These are phyloP conservation scores for Neurospora sp. DNA, from an alignment of 495 filamentous ascomycete genomes.

Conservation along the genomic window DNA sequence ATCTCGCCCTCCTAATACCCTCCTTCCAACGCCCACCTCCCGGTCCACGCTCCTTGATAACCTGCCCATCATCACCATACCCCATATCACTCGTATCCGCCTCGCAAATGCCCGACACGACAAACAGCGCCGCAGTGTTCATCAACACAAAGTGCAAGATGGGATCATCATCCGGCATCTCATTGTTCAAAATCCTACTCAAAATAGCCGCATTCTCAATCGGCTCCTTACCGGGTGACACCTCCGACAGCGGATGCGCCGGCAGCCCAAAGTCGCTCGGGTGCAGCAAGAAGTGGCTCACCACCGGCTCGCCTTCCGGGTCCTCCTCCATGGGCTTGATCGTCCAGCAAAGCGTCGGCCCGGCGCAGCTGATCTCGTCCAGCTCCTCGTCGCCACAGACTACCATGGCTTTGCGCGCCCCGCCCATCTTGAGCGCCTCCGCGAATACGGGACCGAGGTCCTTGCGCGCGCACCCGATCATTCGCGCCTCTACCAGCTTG, in stretches of 20 bases:
- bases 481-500: constrained; percentile 63
- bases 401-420: constrained; percentile 73
- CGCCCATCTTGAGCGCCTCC: constrained; percentile 68
- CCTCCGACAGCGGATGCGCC: constrained; percentile 60
- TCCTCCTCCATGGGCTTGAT: constrained; percentile 39
- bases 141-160: constrained; percentile 89
- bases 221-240: constrained; percentile 76
- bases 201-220: constrained; percentile 81
- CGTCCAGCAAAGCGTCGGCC: constrained; percentile 78
- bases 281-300: constrained; percentile 65
- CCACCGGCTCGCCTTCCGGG: constrained; percentile 39
- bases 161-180: constrained; percentile 63
- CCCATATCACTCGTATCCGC: constrained; percentile 68
- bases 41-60: constrained; percentile 70
- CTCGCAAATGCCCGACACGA: constrained; percentile 77
- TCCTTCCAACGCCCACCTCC: constrained; percentile 88
- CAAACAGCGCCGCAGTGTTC: constrained; percentile 83
- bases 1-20: constrained; percentile 72
- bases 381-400: constrained; percentile 92
- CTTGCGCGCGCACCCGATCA: constrained; percentile 83
- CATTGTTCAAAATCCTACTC: constrained; percentile 60
- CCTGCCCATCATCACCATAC: constrained; percentile 49
- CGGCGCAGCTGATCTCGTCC: constrained; percentile 89
- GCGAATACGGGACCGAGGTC: constrained; percentile 80
- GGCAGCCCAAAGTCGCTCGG: constrained; percentile 80